phyloP scores from a whole-genome alignment of 805 yeast genomes.

The Cyberlindnera samutprakarnensis region DNA sequence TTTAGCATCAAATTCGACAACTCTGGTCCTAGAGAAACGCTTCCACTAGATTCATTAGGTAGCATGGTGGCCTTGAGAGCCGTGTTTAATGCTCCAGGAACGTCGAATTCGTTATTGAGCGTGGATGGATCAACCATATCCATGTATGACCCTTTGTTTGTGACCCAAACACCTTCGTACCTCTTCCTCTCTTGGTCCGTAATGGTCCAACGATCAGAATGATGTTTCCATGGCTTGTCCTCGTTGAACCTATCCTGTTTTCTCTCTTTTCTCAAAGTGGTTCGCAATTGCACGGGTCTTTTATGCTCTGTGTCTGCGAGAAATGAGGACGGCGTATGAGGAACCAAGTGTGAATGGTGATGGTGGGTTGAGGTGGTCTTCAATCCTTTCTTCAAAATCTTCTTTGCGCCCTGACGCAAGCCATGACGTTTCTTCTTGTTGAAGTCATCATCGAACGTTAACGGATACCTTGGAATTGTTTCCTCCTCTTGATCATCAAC shows the following conservation, averaged over 20 bases:
- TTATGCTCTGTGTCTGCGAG: not conserved
- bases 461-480: constrained; percentile 19
- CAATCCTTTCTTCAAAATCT: constrained; percentile 17
- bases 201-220: constrained; percentile 45
- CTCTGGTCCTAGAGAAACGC: constrained; percentile 7
- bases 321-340: constrained; percentile 1
- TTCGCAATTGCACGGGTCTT: constrained; percentile 18
- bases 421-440: constrained; percentile 7
- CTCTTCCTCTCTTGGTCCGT: constrained; percentile 70
- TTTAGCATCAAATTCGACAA: constrained; percentile 26
- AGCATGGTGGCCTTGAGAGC: constrained; percentile 21
- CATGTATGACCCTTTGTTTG: constrained; percentile 67
- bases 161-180: constrained; percentile 91
- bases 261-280: constrained; percentile 22
- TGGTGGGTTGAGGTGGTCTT: constrained; percentile 9
- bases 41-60: constrained; percentile 22
- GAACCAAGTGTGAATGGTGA: too few species aligned
- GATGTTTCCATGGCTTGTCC: constrained; percentile 92
- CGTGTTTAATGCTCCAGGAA: constrained; percentile 17
- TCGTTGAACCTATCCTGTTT: constrained; percentile 53
- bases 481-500: constrained; percentile 9
- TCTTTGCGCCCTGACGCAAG: constrained; percentile 18
- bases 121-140: constrained; percentile 20
- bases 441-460: constrained; percentile 3
- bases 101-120: constrained; percentile 11